Evolutionary conservation across 768 basidiomycete species (phyloP).

Genomic region (Boletus rubroflammeus): DNA sequence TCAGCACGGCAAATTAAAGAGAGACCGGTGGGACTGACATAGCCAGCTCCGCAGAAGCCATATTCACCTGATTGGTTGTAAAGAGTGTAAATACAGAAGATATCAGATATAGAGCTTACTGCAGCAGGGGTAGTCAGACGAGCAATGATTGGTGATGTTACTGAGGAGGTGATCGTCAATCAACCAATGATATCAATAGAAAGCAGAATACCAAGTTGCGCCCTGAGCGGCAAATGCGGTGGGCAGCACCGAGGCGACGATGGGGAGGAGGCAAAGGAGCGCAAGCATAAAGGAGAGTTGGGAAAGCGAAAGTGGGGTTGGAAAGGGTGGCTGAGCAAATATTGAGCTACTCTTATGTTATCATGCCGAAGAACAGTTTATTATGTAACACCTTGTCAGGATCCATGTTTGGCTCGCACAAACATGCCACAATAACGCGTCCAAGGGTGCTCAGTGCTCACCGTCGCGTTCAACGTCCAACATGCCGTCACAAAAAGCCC

Average conservation of each 20-base stretch:
- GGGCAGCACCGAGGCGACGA: conserved; percentile 18
- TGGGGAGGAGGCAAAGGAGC: conserved; percentile 14
- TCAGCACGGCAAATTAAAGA: conserved; percentile 6
- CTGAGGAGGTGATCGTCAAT: conserved; percentile 20
- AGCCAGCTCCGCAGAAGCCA: conserved; percentile 49
- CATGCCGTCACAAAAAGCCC: conserved; percentile 16
- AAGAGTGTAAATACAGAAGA: not conserved
- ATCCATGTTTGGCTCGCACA: not conserved
- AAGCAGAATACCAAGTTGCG: conserved; percentile 24
- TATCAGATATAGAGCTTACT: conserved; percentile 29
- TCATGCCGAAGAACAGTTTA: too few relatives aligned
- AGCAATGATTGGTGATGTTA: conserved; percentile 36
- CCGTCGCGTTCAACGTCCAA: conserved; percentile 8
- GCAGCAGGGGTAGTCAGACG: conserved; percentile 41
- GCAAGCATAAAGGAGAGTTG: conserved; percentile 21
- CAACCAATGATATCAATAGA: not conserved
- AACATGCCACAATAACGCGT: conserved; percentile 18
- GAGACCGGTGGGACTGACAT: conserved; percentile 25
- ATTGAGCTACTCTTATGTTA: not conserved
- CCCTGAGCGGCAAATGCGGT: conserved; percentile 21
- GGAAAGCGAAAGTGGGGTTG: conserved; percentile 12
- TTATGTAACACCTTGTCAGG: not conserved
- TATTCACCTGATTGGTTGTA: conserved; percentile 40
- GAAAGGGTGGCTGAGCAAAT: not conserved
- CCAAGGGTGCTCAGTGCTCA: not conserved